These are phyloP conservation scores for Suillus hirtellus DNA, from an alignment of 768 basidiomycete species.

Conservation along the genomic window DNA sequence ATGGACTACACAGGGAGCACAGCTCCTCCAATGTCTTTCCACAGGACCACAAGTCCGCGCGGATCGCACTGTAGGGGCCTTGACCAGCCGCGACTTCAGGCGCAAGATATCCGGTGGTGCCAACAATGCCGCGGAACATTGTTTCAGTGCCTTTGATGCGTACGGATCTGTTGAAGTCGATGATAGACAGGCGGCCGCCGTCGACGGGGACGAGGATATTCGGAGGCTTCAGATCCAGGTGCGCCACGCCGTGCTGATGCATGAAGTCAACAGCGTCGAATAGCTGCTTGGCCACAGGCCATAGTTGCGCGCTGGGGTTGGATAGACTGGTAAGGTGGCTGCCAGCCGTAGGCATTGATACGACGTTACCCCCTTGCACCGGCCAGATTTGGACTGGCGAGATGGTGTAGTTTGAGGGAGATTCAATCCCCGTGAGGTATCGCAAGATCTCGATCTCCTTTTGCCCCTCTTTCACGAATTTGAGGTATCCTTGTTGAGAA, in stretches of 20 bases:
- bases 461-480: slow-evolving; percentile 10
- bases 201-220: slow-evolving; percentile 11
- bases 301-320: not conserved
- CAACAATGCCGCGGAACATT: not conserved
- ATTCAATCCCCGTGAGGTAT: slow-evolving; percentile 12
- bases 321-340: not conserved
- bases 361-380: not conserved
- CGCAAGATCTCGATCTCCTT: slow-evolving; percentile 12
- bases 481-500: slow-evolving; percentile 11
- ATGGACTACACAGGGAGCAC: not conserved
- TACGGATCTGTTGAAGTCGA: slow-evolving; percentile 11
- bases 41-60: not conserved
- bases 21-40: slow-evolving; percentile 7
- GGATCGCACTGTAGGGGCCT: not conserved
- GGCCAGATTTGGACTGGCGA: slow-evolving; percentile 6
- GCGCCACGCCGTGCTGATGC: slow-evolving; percentile 2
- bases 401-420: slow-evolving; percentile 12
- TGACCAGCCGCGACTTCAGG: not conserved
- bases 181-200: slow-evolving; percentile 1
- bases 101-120: slow-evolving; percentile 1
- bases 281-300: not conserved
- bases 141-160: not conserved
- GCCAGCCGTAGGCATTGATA: not conserved
- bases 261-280: too few species aligned
- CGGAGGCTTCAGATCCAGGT: slow-evolving; percentile 20